These are phyloP conservation scores for Sesbania bispinosa DNA, from an alignment of 306 rosid species.

Conservation along the genomic window DNA sequence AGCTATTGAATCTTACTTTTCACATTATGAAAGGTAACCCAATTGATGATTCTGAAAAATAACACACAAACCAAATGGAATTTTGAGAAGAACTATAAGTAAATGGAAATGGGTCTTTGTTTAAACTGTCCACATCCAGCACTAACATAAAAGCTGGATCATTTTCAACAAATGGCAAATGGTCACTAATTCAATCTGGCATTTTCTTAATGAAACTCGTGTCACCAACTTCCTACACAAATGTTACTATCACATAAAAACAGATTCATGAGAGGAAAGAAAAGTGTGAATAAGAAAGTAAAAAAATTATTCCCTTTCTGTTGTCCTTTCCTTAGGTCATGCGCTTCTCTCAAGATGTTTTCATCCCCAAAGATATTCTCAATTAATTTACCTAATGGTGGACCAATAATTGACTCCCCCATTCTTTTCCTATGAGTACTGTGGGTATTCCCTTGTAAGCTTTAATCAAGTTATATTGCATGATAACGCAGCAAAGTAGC, in stretches of 20 bases:
- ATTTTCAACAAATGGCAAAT: not conserved
- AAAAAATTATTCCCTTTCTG: conserved; percentile 21
- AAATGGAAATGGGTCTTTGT: not conserved
- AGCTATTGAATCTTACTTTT: conserved; percentile 24
- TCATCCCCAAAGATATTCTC: conserved; percentile 30
- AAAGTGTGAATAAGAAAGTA: conserved; percentile 9
- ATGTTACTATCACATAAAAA: conserved; percentile 18
- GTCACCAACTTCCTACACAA: conserved; percentile 10
- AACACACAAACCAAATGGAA: not conserved
- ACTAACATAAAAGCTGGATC: not conserved
- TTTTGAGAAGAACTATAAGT: no score
- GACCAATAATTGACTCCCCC: conserved; percentile 14
- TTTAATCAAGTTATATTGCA: conserved; percentile 10
- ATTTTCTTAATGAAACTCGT: conserved; percentile 15
- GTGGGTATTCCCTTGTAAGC: conserved; percentile 25
- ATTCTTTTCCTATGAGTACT: not conserved
- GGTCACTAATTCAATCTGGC: not conserved
- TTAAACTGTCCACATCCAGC: not conserved
- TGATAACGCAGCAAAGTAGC: not conserved
- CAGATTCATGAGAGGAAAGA: conserved; percentile 28
- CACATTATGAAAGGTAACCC: conserved; percentile 2
- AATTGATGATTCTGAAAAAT: not conserved
- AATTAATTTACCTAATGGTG: conserved; percentile 20
- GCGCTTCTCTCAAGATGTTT: conserved; percentile 20
- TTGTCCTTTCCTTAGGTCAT: conserved; percentile 15